phyloP scores from a whole-genome alignment of 2,329 filamentous ascomycete genomes.

The Chaetomiaceae sp. region DNA sequence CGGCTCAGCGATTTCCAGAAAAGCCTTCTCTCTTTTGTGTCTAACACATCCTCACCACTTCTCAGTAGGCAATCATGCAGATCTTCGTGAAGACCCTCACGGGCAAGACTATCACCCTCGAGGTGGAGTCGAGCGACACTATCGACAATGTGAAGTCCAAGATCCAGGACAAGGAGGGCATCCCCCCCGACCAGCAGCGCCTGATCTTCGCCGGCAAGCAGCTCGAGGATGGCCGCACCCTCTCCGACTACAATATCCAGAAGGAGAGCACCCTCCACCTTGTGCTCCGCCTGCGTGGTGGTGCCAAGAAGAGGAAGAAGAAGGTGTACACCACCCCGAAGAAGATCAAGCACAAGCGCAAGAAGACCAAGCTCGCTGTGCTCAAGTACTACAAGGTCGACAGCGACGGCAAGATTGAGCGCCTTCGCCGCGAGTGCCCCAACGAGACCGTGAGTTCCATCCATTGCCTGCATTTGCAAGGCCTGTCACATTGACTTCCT shows the following conservation, averaged over 20 bases:
- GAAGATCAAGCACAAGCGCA: conserved; percentile 99
- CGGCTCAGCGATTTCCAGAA: conserved; percentile 3
- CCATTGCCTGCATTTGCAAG: background rate
- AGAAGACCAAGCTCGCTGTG: conserved; percentile 99
- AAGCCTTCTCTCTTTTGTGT: conserved; percentile 24
- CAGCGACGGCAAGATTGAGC: conserved; percentile 99
- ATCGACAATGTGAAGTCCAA: conserved; percentile 99
- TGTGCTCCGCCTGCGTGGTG: conserved; percentile 96
- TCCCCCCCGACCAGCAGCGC: conserved; percentile 98
- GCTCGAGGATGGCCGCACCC: conserved; percentile 98
- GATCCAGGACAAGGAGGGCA: conserved; percentile 98
- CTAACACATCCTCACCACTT: conserved; percentile 38
- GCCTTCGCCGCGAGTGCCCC: conserved; percentile 96
- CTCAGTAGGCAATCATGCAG: conserved; percentile 63
- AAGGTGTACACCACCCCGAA: conserved; percentile 99
- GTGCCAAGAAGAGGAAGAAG: conserved; percentile 99
- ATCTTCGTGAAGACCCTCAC: conserved; percentile 84
- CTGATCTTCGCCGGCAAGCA: conserved; percentile 99
- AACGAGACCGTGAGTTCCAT: conserved; percentile 67
- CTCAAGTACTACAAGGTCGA: conserved; percentile 99
- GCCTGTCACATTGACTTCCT: conserved; percentile 31
- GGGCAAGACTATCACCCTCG: conserved; percentile 99
- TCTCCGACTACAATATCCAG: conserved; percentile 99
- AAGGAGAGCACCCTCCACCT: conserved; percentile 99
- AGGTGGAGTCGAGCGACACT: conserved; percentile 99